phyloP scores from a whole-genome alignment of 768 basidiomycete genomes.

The Hebeloma cylindrosporum region DNA sequence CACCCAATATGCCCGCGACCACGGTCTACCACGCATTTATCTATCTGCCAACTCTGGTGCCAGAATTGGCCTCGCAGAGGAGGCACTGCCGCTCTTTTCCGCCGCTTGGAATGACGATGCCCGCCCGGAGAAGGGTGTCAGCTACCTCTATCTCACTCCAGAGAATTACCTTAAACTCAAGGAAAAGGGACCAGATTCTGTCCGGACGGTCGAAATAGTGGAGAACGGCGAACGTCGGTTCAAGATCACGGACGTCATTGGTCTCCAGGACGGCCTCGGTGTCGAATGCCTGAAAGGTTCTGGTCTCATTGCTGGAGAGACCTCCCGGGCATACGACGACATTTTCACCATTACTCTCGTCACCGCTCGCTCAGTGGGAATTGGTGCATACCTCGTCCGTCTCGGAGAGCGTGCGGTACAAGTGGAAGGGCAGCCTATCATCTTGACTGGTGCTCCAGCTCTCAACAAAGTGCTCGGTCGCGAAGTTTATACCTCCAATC shows the following conservation, averaged over 20 bases:
- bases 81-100: constrained; percentile 83
- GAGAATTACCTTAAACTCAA: constrained; percentile 89
- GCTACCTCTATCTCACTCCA: constrained; percentile 93
- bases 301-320: constrained; percentile 97
- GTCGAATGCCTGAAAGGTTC: constrained; percentile 96
- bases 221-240: constrained; percentile 85
- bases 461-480: constrained; percentile 99
- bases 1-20: constrained; percentile 87
- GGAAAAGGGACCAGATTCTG: constrained; percentile 76
- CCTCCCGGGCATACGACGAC: constrained; percentile 97
- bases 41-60: constrained; percentile 99
- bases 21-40: constrained; percentile 92
- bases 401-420: constrained; percentile 97
- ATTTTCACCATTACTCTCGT: constrained; percentile 99
- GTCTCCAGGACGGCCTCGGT: constrained; percentile 95
- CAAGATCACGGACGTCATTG: constrained; percentile 96
- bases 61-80: constrained; percentile 93
- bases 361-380: constrained; percentile 97
- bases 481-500: constrained; percentile 97
- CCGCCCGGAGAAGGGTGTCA: constrained; percentile 92
- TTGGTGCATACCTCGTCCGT: constrained; percentile 97
- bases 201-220: constrained; percentile 82
- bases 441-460: constrained; percentile 94
- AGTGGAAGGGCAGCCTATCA: constrained; percentile 99
- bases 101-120: constrained; percentile 84